A percentile compares a stretch with the other conserved stretches of the same genome.
phyloP scores from a whole-genome alignment of 1,284 basidiomycete genomes.

The Cryptococcus maquisensis region DNA sequence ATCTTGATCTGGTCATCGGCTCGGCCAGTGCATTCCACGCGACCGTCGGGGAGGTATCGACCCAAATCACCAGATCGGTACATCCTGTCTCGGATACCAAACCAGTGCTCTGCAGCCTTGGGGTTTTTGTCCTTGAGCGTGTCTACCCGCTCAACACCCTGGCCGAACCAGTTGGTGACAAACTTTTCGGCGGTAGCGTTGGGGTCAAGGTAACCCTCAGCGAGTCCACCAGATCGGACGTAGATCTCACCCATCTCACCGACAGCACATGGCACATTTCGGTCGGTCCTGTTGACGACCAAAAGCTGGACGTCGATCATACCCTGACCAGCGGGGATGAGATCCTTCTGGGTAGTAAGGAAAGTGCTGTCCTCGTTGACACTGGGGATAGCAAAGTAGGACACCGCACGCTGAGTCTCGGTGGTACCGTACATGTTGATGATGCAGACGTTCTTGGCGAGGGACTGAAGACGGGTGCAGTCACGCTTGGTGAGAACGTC shows the following conservation, averaged over 20 bases:
- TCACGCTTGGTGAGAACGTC: conserved; percentile 98
- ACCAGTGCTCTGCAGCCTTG: conserved; percentile 74
- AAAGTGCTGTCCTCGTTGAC: conserved; percentile 82
- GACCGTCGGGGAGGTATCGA: conserved; percentile 86
- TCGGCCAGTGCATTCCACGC: conserved; percentile 94
- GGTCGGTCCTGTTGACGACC: conserved; percentile 91
- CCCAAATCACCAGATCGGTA: conserved; percentile 97
- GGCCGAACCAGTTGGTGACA: conserved; percentile 84
- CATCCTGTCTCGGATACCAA: conserved; percentile 96
- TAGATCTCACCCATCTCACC: conserved; percentile 99
- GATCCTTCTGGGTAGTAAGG: conserved; percentile 91
- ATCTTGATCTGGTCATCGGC: conserved; percentile 99
- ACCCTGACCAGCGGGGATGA: conserved; percentile 95
- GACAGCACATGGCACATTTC: conserved; percentile 81
- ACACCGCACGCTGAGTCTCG: conserved; percentile 97
- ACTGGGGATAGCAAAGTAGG: conserved; percentile 90
- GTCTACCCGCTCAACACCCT: conserved; percentile 59
- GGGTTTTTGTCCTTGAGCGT: conserved; percentile 62
- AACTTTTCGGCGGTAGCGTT: conserved; percentile 87
- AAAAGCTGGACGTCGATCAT: conserved; percentile 98
- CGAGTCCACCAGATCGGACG: conserved; percentile 90
- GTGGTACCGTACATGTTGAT: conserved; percentile 99
- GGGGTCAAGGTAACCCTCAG: conserved; percentile 89
- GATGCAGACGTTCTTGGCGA: conserved; percentile 88
- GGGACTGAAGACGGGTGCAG: conserved; percentile 87